phyloP scores from a whole-genome alignment of 164 flowering plant species.

The Liriodendron chinense region DNA sequence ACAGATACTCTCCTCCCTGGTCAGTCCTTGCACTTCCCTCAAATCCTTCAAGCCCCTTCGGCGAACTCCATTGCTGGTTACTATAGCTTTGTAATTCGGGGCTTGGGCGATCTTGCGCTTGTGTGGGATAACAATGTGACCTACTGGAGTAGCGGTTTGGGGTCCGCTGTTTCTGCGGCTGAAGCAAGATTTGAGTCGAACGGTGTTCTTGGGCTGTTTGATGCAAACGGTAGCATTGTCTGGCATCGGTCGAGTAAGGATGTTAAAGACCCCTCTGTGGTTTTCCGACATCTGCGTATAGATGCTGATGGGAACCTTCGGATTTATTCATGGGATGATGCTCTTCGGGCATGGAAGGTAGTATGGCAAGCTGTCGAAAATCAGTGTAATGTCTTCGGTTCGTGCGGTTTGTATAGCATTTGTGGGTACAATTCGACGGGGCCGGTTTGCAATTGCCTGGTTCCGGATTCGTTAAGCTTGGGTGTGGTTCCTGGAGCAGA shows the following conservation, averaged over 20 bases:
- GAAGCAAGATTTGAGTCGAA: constrained; percentile 41
- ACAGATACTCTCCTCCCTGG: constrained; percentile 53
- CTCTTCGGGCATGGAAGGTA: constrained; percentile 33
- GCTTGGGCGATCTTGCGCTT: constrained; percentile 39
- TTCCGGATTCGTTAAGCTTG: constrained; percentile 23
- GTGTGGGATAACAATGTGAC: constrained; percentile 56
- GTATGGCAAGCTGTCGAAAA: constrained; percentile 58
- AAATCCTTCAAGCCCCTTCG: constrained; percentile 44
- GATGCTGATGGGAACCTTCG: constrained; percentile 60
- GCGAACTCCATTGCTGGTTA: constrained; percentile 36
- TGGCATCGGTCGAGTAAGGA: constrained; percentile 46
- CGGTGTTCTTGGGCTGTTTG: constrained; percentile 40
- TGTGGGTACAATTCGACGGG: constrained; percentile 43
- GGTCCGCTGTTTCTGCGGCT: constrained; percentile 21
- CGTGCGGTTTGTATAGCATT: constrained; percentile 50
- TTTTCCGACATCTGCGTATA: constrained; percentile 42
- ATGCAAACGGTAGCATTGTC: constrained; percentile 21
- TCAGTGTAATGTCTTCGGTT: constrained; percentile 53
- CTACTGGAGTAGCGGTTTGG: constrained; percentile 46
- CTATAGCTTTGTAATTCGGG: constrained; percentile 36
- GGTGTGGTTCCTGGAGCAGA: constrained; percentile 18
- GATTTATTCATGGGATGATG: constrained; percentile 49
- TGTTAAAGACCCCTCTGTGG: constrained; percentile 35
- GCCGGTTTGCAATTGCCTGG: constrained; percentile 43
- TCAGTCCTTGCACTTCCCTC: constrained; percentile 42